These are phyloP conservation scores for Lichtheimia corymbifera DNA, from an alignment of 371 early-diverging fungal genomes.

Conservation along the genomic window DNA sequence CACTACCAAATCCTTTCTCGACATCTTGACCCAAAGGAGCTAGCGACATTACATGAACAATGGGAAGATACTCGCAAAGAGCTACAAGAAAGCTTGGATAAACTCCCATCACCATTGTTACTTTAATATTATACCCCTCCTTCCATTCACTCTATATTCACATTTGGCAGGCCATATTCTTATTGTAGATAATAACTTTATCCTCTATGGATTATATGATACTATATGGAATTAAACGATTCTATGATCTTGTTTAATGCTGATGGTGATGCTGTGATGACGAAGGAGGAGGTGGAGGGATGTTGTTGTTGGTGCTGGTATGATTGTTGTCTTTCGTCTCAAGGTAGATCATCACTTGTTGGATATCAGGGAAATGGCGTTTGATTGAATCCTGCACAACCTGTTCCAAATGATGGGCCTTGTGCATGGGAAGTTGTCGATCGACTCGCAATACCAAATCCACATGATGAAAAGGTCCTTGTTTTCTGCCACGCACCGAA, in stretches of 20 bases:
- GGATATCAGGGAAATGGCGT: slow-evolving; percentile 30
- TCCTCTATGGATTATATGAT: too few species aligned
- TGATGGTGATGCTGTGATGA: too few species aligned
- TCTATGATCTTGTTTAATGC: too few species aligned
- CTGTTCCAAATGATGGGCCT: slow-evolving; percentile 36
- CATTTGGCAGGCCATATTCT: too few species aligned
- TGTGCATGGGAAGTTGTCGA: slow-evolving; percentile 28
- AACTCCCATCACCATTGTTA: slow-evolving; percentile 3
- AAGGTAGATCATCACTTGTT: slow-evolving; percentile 39
- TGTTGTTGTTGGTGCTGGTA: background rate
- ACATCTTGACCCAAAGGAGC: slow-evolving; percentile 14
- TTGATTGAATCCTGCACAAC: slow-evolving; percentile 29
- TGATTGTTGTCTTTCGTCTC: slow-evolving; percentile 16
- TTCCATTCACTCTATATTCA: too few species aligned
- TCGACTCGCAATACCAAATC: slow-evolving; percentile 41
- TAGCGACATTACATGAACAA: slow-evolving; percentile 20
- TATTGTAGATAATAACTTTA: too few species aligned
- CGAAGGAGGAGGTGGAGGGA: too few species aligned
- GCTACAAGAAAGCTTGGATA: background rate
- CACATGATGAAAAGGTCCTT: slow-evolving; percentile 45
- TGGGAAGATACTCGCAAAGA: slow-evolving; percentile 20
- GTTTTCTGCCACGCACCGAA: slow-evolving; percentile 49
- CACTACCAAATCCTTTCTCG: slow-evolving; percentile 20
- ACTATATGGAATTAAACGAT: too few species aligned
- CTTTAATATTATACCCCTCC: background rate